A percentile compares a stretch with the other conserved stretches of the same genome.
These are phyloP conservation scores for Desmodesmus armatus DNA, from an alignment of 139 green algal species.

Conservation along the genomic window DNA sequence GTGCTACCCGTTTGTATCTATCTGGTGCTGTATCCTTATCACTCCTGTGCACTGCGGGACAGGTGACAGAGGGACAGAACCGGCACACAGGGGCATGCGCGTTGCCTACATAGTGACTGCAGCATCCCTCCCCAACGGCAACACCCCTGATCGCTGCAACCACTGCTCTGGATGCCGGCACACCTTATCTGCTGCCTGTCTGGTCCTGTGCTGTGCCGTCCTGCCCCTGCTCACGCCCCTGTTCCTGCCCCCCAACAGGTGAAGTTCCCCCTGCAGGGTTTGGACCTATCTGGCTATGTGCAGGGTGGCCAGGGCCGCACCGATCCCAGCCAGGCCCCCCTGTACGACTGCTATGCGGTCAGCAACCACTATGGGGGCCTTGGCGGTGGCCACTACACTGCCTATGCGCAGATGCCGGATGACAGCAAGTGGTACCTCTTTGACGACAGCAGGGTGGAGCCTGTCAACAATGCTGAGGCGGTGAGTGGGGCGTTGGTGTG, in stretches of 20 bases:
- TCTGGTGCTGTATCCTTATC: no score
- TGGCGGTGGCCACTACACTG: conserved; percentile 98
- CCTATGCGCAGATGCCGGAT: conserved; percentile 74
- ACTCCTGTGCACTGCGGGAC: background rate
- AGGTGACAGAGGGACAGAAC: no score
- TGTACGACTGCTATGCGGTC: conserved; percentile 95
- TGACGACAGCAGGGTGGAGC: conserved; percentile 81
- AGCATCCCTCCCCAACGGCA: no score
- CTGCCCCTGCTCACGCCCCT: background rate
- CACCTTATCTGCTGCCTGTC: no score
- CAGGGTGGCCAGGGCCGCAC: conserved; percentile 46
- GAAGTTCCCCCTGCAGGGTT: conserved; percentile 64
- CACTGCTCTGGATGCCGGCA: no score
- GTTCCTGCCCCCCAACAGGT: conserved; percentile 42
- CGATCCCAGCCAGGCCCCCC: background rate
- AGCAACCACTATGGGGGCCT: conserved; percentile 94
- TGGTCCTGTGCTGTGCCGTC: no score
- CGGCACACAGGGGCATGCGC: no score
- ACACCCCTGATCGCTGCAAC: no score
- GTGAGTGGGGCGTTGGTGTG: conserved; percentile 4
- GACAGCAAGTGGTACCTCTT: conserved; percentile 86
- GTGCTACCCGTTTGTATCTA: no score
- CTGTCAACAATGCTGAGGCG: conserved; percentile 15
- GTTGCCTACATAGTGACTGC: no score
- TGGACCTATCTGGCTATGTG: conserved; percentile 82